A percentile compares a stretch with the other conserved stretches of the same genome.
These are phyloP conservation scores for Beauveria sp. DNA, from an alignment of 2,329 filamentous ascomycete genomes.

Conservation along the genomic window DNA sequence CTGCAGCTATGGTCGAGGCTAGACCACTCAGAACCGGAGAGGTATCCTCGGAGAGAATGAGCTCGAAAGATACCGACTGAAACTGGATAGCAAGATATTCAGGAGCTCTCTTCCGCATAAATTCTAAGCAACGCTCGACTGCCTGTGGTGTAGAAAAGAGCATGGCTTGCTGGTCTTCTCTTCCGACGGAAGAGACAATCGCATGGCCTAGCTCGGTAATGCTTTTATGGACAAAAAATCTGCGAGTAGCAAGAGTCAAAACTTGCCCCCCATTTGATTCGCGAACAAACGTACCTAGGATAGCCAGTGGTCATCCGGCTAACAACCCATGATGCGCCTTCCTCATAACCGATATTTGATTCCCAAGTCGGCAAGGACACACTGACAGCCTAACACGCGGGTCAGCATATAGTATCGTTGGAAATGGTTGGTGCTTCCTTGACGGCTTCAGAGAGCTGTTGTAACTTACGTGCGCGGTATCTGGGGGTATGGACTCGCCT, in stretches of 20 bases:
- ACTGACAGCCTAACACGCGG: slow-evolving; percentile 67
- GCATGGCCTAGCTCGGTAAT: slow-evolving; percentile 67
- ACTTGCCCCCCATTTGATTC: not conserved
- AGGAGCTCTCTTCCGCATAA: slow-evolving; percentile 56
- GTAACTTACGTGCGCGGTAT: slow-evolving; percentile 68
- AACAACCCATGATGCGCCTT: slow-evolving; percentile 82
- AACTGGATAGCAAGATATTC: slow-evolving; percentile 41
- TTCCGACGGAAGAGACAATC: slow-evolving; percentile 58
- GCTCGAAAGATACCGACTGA: slow-evolving; percentile 53
- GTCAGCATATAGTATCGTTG: not conserved
- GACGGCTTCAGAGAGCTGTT: not conserved
- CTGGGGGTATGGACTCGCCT: slow-evolving; percentile 67
- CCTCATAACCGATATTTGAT: slow-evolving; percentile 87
- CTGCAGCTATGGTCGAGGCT: slow-evolving; percentile 55
- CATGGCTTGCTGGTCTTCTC: slow-evolving; percentile 60
- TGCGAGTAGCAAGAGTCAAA: slow-evolving; percentile 26
- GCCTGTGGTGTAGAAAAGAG: slow-evolving; percentile 68
- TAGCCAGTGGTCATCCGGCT: slow-evolving; percentile 84
- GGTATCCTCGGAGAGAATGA: slow-evolving; percentile 46
- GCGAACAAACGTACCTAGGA: slow-evolving; percentile 52
- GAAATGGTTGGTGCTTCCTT: not conserved
- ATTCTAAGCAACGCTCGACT: slow-evolving; percentile 67
- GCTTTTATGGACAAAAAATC: slow-evolving; percentile 85
- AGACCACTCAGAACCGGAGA: slow-evolving; percentile 46
- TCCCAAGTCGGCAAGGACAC: slow-evolving; percentile 93